Evolutionary conservation across 768 basidiomycete species (phyloP).

Genomic region (Fomitopsis pulvina): DNA sequence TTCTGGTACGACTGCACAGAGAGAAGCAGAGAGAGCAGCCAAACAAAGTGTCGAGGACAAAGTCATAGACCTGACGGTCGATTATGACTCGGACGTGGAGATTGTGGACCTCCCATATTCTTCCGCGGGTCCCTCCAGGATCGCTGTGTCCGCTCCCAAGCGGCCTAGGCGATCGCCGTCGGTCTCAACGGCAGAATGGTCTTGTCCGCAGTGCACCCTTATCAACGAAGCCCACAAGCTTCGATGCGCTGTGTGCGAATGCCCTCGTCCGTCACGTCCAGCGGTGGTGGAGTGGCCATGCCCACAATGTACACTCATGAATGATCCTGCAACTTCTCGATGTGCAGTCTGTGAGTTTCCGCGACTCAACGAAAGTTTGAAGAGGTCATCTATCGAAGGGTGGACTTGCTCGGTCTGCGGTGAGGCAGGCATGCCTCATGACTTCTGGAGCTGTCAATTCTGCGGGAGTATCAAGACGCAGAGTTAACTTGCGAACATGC

Average conservation of each 20-base stretch:
- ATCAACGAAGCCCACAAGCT: constrained; percentile 42
- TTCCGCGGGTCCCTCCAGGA: background rate
- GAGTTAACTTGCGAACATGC: too few relatives aligned
- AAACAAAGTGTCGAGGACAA: constrained; percentile 55
- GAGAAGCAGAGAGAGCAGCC: constrained; percentile 65
- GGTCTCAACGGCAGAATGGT: constrained; percentile 21
- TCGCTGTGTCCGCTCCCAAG: too few relatives aligned
- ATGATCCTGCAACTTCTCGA: constrained; percentile 37
- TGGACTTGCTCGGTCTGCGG: constrained; percentile 69
- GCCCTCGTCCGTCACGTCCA: constrained; percentile 26
- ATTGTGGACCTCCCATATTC: constrained; percentile 12
- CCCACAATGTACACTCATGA: constrained; percentile 60
- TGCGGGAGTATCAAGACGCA: constrained; percentile 63
- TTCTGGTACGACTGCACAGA: constrained; percentile 46
- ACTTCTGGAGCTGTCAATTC: constrained; percentile 68
- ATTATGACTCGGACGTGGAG: constrained; percentile 25
- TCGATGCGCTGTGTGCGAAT: constrained; percentile 58
- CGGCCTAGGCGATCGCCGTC: background rate
- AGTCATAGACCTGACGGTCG: constrained; percentile 54
- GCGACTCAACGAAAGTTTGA: constrained; percentile 22
- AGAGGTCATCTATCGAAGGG: constrained; percentile 19
- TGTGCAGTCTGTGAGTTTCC: constrained; percentile 55
- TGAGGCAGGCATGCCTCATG: constrained; percentile 51
- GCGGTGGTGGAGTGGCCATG: constrained; percentile 26
- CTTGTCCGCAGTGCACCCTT: constrained; percentile 53